Percentiles rank a stretch among this genome's conserved stretches.
Conservation (phyloP, 1,139 yeast genomes). For the Fermentozyma sake region DNA sequence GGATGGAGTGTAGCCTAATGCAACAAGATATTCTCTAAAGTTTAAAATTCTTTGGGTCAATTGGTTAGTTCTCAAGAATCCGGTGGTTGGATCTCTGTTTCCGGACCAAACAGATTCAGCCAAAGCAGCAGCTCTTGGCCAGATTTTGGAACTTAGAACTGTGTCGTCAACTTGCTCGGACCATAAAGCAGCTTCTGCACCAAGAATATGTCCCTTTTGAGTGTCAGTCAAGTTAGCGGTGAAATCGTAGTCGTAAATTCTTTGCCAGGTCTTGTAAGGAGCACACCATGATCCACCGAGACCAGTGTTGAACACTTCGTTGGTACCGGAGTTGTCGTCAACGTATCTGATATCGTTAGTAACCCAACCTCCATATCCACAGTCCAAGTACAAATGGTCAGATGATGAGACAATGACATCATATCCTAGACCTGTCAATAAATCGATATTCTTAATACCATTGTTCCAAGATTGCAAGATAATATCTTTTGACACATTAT, state of each 20-base stretch:
- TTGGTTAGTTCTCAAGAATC: slow-evolving; percentile 26
- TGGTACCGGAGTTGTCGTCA: slow-evolving; percentile 15
- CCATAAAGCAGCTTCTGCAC: slow-evolving; percentile 47
- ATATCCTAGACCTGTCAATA: slow-evolving; percentile 33
- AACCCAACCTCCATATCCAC: slow-evolving; percentile 44
- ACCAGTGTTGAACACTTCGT: slow-evolving; percentile 26
- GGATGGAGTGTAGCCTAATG: slow-evolving; percentile 32
- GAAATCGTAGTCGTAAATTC: slow-evolving; percentile 40
- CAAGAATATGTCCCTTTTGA: slow-evolving; percentile 32
- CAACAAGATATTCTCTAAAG: slow-evolving; percentile 41
- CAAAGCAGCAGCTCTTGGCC: slow-evolving; percentile 49
- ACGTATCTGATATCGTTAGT: slow-evolving; percentile 35
- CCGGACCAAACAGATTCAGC: slow-evolving; percentile 49
- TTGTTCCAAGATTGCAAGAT: slow-evolving; percentile 41
- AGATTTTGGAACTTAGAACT: slow-evolving; percentile 35
- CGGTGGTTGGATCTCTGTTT: slow-evolving; percentile 25
- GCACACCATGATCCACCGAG: slow-evolving; percentile 48
- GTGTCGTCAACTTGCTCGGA: slow-evolving; percentile 39
- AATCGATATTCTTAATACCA: slow-evolving; percentile 22
- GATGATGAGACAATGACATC: slow-evolving; percentile 40
- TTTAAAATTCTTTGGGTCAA: slow-evolving; percentile 39
- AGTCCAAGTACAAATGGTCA: slow-evolving; percentile 39
- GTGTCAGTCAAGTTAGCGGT: slow-evolving; percentile 28
- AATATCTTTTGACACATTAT: slow-evolving; percentile 26
- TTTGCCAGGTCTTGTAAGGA: slow-evolving; percentile 48